Evolutionary conservation across 1,284 basidiomycete genomes (phyloP), one percentile per base, ranked within the genome.

Genomic region (Rhodofomes roseus): DNA sequence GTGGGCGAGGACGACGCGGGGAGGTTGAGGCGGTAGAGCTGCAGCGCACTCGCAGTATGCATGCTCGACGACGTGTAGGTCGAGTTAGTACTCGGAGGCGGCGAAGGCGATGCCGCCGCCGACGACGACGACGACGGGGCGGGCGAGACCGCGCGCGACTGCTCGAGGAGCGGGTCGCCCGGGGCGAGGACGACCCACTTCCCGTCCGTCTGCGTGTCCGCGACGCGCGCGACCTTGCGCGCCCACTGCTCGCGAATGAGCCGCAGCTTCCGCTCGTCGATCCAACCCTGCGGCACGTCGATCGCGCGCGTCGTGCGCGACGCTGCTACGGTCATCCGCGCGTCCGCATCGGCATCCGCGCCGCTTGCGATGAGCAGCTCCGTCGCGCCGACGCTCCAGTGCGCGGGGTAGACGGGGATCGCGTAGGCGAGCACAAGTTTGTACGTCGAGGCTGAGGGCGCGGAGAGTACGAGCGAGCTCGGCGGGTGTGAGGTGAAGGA

Each of bases 131-230:
- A 60, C 2, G 59, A 46, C 1, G 46, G 22, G 23, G 53, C 36
- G 31, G 55, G 27, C 8, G 54, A 12, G 6, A 68, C 63, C 41
- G n/a, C 20, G 5, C 54, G 48, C 22, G 58, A 48, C 25, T 54
- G 41, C n/a, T 56, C 34, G 0, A 58, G 25, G 6, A 51, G 46
- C 29, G 62, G 55, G 27, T 56, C 58, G 23, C 78, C 83, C 6
- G 89, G 84, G 8, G 87, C 90, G 50, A 93, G 78, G 9, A 92
- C 85, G 52, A 93, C 84, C 87, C 89, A 93, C 75, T 90, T 91
- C 8, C 90, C 90, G 66, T 92, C 90, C 8, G 90, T 90, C 67
- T 90, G 85, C 16, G 81, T 86, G 62, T 85, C 87, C 22, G 84
- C 82, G 34, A 92, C 84, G 16, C 78, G 75, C 40, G 76, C 73